Evolutionary conservation across 2,329 filamentous ascomycete genomes (phyloP), one percentile per base, ranked within the genome.

Genomic region (Malbranchea cinnamomea): DNA sequence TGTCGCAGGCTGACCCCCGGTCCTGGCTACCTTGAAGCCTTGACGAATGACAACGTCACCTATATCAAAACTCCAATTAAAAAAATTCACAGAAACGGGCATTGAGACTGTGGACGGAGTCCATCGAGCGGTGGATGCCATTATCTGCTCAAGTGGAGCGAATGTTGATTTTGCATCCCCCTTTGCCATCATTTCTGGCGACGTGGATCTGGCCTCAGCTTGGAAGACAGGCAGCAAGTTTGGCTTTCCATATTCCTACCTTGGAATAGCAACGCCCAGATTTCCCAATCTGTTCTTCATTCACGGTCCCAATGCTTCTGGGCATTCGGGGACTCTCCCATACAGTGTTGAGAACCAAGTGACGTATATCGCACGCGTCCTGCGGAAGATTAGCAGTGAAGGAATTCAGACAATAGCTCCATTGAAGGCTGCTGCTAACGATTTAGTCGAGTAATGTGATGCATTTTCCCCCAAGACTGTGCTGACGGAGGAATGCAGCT

Each of bases 231-330:
- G 60, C 22, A 68, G 67, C 0, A 52, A 58, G 12, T 63, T 63
- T 36, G 74, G 72, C 0, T 77, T 71, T 35, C 75, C 77, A 0
- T 72, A 78, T 44, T 75, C 68, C 0, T 82, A 81, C 40, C 54
- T 79, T 5, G 75, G 74, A 0, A 42, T 74, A 1, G 67, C 68
- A 0, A 68, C 71, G 0, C 74, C 75, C 0, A 67, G 65, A 0
- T 79, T 79, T 37, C 75, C 76, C 0, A 82, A 81, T 38, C 53
- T 80, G 0, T 58, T 78, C 16, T 76, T 74, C 44, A 44, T 79
- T 4, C 64, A 68, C 16, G 76, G 75, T 0, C 73, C 74, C 0
- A 62, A 74, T 41, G 60, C 63, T 2, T 60, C 65, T 0, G 72
- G 71, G 0, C 62, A 68, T 2, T 71, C 68, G 2, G 77, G 76